Base-by-base conservation (phyloP, 177 flowering plant genomes). In the Vitis hybrid region DNA sequence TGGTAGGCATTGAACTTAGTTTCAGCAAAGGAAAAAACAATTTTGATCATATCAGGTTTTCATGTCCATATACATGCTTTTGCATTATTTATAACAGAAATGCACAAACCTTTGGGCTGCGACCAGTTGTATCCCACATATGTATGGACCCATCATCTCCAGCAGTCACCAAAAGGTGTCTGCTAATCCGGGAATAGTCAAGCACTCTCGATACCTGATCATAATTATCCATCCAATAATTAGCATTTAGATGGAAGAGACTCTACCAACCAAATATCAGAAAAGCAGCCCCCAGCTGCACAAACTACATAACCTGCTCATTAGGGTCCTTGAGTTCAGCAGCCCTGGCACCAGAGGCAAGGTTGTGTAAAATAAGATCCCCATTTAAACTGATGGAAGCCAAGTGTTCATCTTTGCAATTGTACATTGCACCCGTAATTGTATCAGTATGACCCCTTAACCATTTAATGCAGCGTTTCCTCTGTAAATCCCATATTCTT, bases 121-220 rank as follows among this genome's bases (percentile, higher is more conserved):
- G 90, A 55, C 95, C 93, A 65, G 97, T 92, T 51, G 99, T 89
- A 80, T 96, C 99, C 98, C 99, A 96, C 70, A 93, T 66, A 80
- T 93, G 91, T 55, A 89, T 77, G 41, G 98, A 88, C 20, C 99
- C 98, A 83, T 91, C 97, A 83, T 96, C 99, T 70, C 99, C 99
- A 48, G 99, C 96, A 58, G 97, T 92, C 79, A 90, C 97, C 83
- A 96, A 78, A 78, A 94, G 88, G 77, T 93, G 97, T 65, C 99
- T 86, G 76, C 98, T 92, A 64, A 79, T 78, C 72, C 97, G 88
- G 63, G 99, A 96, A 85, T 93, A 96, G 76, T 96, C 99, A 86
- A 96, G 99, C 77, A 92, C 94, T 80, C 97, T 86, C 76, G 93
- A 73, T 71, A 93, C 95, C 98, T 96, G 92, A 67, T 73, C 81